Base-by-base conservation (phyloP, 768 basidiomycete species). In the Sarcodon sp. region DNA sequence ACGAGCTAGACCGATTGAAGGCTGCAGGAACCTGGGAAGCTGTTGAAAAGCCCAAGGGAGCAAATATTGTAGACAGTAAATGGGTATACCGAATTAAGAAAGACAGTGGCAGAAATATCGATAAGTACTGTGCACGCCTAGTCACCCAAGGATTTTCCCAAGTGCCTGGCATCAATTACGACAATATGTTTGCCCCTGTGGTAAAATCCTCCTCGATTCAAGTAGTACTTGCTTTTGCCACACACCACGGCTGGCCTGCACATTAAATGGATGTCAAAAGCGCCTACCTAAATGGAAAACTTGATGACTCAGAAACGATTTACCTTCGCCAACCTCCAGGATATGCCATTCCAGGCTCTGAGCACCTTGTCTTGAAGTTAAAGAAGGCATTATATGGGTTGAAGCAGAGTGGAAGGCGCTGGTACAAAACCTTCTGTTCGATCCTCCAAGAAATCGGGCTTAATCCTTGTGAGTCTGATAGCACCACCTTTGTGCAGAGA, bases 201-300 rank as follows among this genome's bases (percentile, higher is more conserved):
- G 62, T 58, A 5, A 50, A 51, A 7, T 48, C 56, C 21, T 51
- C 57, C 8, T 62, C 61, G 0, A 51, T 64, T 47, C 57, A 59
- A 3, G 51, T 57, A 0, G 18, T 66, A 8, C 53, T 66, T 3
- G 59, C 65, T 8, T n/a, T 64, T 13, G 53, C 53, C 4, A 64
- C 64, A 3, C 1, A 36, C 0, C 18, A 48, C 13, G 55, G 57
- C 46, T 60, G 60, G 52, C 56, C 59, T 1, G 38, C 67, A 1
- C 54, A 62, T 6, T 63, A 65, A 46, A 48, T 67, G 6, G 65
- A 68, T 47, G 49, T 69, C 35, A 64, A 65, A 36, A 56, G 57
- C 0, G 65, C 61, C 1, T 64, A 57, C 43, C 59, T 64, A 21
- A 57, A 64, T 21, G 52, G 53, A 0, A 21, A 50, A 1, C 50